Evolutionary conservation across 768 basidiomycete species (phyloP), one percentile per base, ranked within the genome.

Genomic region (Xanthoconium stramineum): DNA sequence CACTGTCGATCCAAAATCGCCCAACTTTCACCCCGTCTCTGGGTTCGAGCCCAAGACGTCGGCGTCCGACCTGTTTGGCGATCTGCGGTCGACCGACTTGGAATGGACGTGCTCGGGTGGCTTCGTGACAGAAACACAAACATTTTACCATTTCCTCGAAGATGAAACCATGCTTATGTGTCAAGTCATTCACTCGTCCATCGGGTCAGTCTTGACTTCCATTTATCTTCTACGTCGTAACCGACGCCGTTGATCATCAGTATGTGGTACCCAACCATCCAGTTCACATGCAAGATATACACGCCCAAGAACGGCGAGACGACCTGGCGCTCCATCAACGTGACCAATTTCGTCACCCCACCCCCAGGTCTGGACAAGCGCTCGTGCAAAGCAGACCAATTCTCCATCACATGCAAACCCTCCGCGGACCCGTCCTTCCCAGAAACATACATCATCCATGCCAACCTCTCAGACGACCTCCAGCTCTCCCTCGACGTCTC

Each of bases 241-340:
- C 56, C 61, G 50, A 63, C 56, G 47, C 53, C 50, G 56, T 48
- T 2, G 60, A 14, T 13, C 57, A 12, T 12, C 12, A 96, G 94
- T 24, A 70, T 98, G 57, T 94, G 95, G 85, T 95, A 90, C 68
- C 94, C 97, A 5, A 91, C 88, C 32, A 86, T 96, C 65, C 96
- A 99, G 72, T 92, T 98, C 72, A 90, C 86, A 5, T 94, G 86
- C 84, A 96, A 94, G 74, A 74, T 89, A 49, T 87, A 83, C 76
- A 83, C 97, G 66, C 86, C 93, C 6, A 79, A 81, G 59, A 91
- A 86, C 19, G 83, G 84, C 53, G 80, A 89, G 65, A 80, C 74
- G 45, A 77, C 76, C 55, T 99, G 95, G 95, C 91, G 89, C 71
- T 93, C 91, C 29, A 68, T 93, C 70, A 94, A 93, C 56, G 89